Base-by-base conservation (phyloP, 2,329 filamentous ascomycete species). In the Talaromyces sp. region DNA sequence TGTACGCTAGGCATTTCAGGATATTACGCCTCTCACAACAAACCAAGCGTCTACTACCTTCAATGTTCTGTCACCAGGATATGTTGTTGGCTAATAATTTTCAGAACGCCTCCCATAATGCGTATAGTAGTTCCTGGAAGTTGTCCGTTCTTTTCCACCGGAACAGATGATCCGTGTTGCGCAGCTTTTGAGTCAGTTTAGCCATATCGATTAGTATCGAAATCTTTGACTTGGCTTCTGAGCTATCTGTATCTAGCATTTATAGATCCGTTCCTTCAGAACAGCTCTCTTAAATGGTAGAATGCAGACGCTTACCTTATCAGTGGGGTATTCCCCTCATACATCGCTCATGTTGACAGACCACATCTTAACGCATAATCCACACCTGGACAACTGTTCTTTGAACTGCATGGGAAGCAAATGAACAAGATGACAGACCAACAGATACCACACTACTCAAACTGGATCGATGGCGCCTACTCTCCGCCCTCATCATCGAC, bases 401-500 rank as follows among this genome's bases (percentile, higher is more conserved):
- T 11, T 29, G 25, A n/a, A 27, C 11, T 17, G 6, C 31, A 54
- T 29, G 29, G 25, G 19, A 31, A 31, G 27, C 15, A 38, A 4
- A 38, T 1, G 8, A 8, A 56, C 7, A 53, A 31, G 10, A 59
- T 59, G 56, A 36, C 22, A 27, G 36, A 59, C 5, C 27, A 27
- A n/a, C 45, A 66, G 6, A 38, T 72, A 10, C 67, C 70, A 1
- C 72, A 74, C 25, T 31, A 70, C n/a, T 72, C 72, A 8, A 76
- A 73, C 67, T 76, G 74, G 74, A 61, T 76, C 40, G 68, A 75
- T 53, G 74, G 74, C 17, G 54, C 67, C 38, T 69, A 72, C 47
- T 59, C 69, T 0, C 15, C 67, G 1, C 63, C 72, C 0, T 66
- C 70, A 2, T 6, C 68, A 5, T 53, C 66, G 1, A 62, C 60